A percentile compares a stretch with the other conserved stretches of the same genome.
These are phyloP conservation scores for Martensiomyces pterosporus DNA, from an alignment of 192 early-diverging fungal species.

Conservation along the genomic window DNA sequence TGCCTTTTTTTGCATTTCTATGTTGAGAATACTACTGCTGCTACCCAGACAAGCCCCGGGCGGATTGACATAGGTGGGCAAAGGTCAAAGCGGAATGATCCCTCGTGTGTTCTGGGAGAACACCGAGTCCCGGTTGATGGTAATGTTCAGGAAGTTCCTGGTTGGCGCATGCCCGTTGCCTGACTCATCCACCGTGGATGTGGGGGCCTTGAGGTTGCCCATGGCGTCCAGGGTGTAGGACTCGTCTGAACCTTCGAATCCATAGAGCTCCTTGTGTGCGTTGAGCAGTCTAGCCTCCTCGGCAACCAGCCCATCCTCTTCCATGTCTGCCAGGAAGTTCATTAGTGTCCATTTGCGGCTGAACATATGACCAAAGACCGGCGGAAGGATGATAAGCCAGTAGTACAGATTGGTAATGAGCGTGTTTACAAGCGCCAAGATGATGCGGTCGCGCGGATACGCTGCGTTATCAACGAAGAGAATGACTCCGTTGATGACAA, in stretches of 20 bases:
- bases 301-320: neutral
- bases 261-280: neutral
- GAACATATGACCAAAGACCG: neutral
- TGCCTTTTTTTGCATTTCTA: neutral
- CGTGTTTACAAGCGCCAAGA: neutral
- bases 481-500: neutral
- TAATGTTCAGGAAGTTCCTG: too few species aligned
- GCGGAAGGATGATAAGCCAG: neutral
- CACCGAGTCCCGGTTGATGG: too few species aligned
- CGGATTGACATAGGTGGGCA: too few species aligned
- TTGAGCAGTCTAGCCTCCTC: neutral
- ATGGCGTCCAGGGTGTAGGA: too few species aligned
- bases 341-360: neutral
- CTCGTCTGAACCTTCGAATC: neutral
- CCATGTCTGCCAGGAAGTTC: neutral
- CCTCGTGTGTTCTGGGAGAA: too few species aligned
- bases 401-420: neutral
- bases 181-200: too few species aligned
- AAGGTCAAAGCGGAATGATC: too few species aligned
- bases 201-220: too few species aligned
- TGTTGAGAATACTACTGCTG: neutral
- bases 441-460: neutral
- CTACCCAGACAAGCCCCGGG: too few species aligned
- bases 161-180: too few species aligned
- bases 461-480: neutral